A percentile compares a stretch with the other conserved stretches of the same genome.
phyloP scores from a whole-genome alignment of 2,329 filamentous ascomycete species.

The Fusarium foetens region DNA sequence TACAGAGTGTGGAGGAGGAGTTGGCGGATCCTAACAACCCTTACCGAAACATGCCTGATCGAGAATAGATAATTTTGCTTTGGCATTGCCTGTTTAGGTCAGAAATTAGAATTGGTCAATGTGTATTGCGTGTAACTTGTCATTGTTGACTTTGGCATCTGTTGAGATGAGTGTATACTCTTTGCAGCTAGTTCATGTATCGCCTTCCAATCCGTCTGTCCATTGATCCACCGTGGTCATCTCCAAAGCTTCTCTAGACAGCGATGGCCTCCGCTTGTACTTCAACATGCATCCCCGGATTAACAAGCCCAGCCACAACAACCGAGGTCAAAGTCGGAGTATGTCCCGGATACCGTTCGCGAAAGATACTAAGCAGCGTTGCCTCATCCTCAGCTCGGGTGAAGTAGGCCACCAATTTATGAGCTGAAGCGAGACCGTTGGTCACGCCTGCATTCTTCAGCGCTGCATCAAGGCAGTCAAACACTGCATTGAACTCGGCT shows the following conservation, averaged over 20 bases:
- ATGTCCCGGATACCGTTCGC: background rate
- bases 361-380: rapidly evolving
- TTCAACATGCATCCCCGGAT: background rate
- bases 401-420: background rate
- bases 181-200: background rate
- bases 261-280: background rate
- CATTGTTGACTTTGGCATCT: rapidly evolving
- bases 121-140: background rate
- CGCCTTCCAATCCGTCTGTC: background rate
- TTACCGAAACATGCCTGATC: constrained; percentile 43
- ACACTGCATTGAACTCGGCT: background rate
- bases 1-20: constrained; percentile 51
- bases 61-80: constrained; percentile 11
- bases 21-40: constrained; percentile 41
- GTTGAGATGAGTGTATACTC: rapidly evolving
- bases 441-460: background rate
- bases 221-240: rapidly evolving
- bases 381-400: background rate
- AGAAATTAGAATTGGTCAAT: background rate
- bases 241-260: background rate
- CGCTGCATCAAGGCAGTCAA: background rate
- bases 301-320: background rate
- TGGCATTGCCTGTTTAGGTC: background rate
- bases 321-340: background rate
- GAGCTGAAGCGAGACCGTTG: rapidly evolving